Base-by-base conservation (phyloP, 2,329 filamentous ascomycete genomes). In the Colletotrichum shisoi region DNA sequence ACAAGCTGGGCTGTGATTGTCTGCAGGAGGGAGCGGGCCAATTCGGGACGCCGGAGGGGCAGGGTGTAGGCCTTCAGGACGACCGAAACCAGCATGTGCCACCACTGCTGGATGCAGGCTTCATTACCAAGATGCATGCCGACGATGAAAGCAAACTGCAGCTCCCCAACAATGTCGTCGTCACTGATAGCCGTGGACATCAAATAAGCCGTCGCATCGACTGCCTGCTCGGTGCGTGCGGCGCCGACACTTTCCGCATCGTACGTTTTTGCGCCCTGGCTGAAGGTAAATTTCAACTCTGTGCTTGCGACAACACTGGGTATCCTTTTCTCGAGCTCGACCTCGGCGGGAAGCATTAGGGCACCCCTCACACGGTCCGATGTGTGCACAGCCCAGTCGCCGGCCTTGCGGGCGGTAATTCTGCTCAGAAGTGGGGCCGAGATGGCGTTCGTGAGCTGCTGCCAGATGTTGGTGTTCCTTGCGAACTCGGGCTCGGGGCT, bases 61-160 rank as follows among this genome's bases (percentile, higher is more conserved):
- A 89, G 81, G 11, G 71, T 70, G 71, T 83, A 81, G 2, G 85
- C 82, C 31, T 82, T 81, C 53, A 89, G 80, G 12, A 87, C 71
- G 40, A 87, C 72, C 54, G 79, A 81, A 45, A 84, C 79, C 3
- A 83, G 74, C 68, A 87, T 80, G 71, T 87, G 81, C 79, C 82
- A 85, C 87, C 87, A 89, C 69, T 89, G 86, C 68, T 87, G 85
- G 49, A 88, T 78, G 70, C 87, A 89, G 9, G 84, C 79, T 48
- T 84, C 77, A 73, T 88, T 89, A 46, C 84, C 83, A 1, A 89
- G 81, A 62, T 86, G 80, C 73, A 84, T 81, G 44, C 86, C 87
- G 0, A 83, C 83, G 4, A 89, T 71, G 71, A 84, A 89, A 48
- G 82, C 81, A 73, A 89, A 84, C 70, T 89, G 87, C 2, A 89